These are phyloP conservation scores for Aspergillus candidus DNA, from an alignment of 2,329 filamentous ascomycete species.

Conservation along the genomic window DNA sequence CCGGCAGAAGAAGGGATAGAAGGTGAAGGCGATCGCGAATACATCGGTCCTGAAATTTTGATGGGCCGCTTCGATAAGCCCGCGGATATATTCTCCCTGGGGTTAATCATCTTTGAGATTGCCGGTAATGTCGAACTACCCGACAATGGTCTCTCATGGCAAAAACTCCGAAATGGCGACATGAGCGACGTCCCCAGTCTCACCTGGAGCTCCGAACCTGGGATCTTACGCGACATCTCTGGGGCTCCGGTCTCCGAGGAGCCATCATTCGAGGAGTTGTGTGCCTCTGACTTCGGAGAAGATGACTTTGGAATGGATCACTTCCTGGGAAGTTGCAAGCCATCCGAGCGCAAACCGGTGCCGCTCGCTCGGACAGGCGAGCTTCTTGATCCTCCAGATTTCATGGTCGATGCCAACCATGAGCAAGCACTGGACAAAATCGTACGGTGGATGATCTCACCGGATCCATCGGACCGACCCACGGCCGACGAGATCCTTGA, in stretches of 20 bases:
- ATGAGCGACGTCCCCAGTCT: slow-evolving; percentile 83
- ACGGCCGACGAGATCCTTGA: slow-evolving; percentile 66
- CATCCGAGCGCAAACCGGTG: slow-evolving; percentile 20
- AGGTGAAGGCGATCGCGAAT: slow-evolving; percentile 90
- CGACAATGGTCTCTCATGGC: slow-evolving; percentile 87
- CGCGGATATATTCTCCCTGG: slow-evolving; percentile 88
- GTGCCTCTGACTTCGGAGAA: slow-evolving; percentile 39
- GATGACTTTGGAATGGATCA: slow-evolving; percentile 38
- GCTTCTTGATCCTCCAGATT: slow-evolving; percentile 65
- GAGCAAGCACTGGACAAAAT: slow-evolving; percentile 73
- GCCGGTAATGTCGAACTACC: slow-evolving; percentile 90
- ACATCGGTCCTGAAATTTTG: slow-evolving; percentile 90
- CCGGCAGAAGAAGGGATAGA: slow-evolving; percentile 72
- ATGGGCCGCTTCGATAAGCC: slow-evolving; percentile 81
- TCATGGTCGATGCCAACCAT: slow-evolving; percentile 76
- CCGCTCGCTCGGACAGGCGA: slow-evolving; percentile 47
- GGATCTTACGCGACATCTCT: slow-evolving; percentile 66
- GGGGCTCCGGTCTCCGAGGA: slow-evolving; percentile 57
- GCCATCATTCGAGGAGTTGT: slow-evolving; percentile 40
- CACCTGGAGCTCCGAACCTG: slow-evolving; percentile 68
- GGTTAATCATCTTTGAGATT: slow-evolving; percentile 90
- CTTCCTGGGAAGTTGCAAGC: slow-evolving; percentile 25
- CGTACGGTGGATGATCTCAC: slow-evolving; percentile 81
- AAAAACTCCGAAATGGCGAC: slow-evolving; percentile 80
- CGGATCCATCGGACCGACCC: slow-evolving; percentile 67